Evolutionary conservation across 345 rosid genomes (phyloP).

Genomic region (Arabis hirsuta): DNA sequence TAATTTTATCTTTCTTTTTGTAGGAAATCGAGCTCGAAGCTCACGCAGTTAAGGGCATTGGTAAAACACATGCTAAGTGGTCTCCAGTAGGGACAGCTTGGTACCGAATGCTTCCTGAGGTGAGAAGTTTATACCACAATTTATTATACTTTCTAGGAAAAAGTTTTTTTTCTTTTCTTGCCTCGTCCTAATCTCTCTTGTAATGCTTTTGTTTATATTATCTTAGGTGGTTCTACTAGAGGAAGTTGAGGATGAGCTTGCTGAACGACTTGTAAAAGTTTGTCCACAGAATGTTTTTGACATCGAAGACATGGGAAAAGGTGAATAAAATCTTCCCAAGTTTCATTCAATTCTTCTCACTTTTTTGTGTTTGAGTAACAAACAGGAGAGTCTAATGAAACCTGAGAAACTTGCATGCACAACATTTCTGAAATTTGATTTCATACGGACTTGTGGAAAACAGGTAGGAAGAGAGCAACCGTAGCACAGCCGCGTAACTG

Average conservation of each 20-base stretch:
- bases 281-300: conserved; percentile 88
- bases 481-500: conserved; percentile 81
- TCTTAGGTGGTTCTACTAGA: conserved; percentile 64
- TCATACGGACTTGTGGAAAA: conserved; percentile 22
- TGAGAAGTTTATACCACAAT: conserved; percentile 28
- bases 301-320: conserved; percentile 89
- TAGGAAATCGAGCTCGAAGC: conserved; percentile 98
- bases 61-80: conserved; percentile 97
- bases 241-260: conserved; percentile 62
- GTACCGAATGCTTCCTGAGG: conserved; percentile 99
- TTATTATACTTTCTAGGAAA: not conserved
- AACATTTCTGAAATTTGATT: not conserved
- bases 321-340: conserved; percentile 45
- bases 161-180: not conserved
- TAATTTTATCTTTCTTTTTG: not conserved
- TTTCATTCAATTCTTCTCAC: not conserved
- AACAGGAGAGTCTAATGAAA: not conserved
- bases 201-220: conserved; percentile 14
- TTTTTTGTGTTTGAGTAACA: not conserved
- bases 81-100: conserved; percentile 97
- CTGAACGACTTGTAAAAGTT: conserved; percentile 64
- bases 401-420: not conserved
- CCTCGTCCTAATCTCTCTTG: conserved; percentile 2
- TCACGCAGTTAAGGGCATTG: conserved; percentile 91
- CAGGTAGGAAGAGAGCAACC: conserved; percentile 81